These are phyloP conservation scores for Phytophthora cactorum DNA, from an alignment of 352 stramenopile species.

Conservation along the genomic window DNA sequence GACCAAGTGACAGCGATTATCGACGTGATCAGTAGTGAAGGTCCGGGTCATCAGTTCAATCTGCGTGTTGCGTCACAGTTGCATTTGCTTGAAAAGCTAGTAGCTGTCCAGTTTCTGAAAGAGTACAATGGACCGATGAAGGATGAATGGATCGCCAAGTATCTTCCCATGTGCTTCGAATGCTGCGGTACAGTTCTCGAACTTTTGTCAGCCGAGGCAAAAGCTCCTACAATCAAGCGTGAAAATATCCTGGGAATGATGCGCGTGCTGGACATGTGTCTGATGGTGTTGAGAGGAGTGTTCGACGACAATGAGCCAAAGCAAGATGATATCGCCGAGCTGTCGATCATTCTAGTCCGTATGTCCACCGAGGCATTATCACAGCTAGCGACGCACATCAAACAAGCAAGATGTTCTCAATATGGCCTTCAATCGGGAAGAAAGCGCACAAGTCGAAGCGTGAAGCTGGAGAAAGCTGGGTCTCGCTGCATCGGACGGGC, in stretches of 20 bases:
- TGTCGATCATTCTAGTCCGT: constrained; percentile 58
- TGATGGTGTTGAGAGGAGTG: constrained; percentile 60
- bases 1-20: constrained; percentile 49
- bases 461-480: constrained; percentile 22
- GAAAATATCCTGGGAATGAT: constrained; percentile 45
- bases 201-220: constrained; percentile 39
- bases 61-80: constrained; percentile 46
- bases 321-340: constrained; percentile 37
- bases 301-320: constrained; percentile 57
- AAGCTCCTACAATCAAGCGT: constrained; percentile 4
- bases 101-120: constrained; percentile 46
- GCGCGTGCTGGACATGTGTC: constrained; percentile 63
- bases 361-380: constrained; percentile 63
- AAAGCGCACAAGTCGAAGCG: constrained; percentile 11
- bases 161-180: constrained; percentile 69
- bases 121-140: constrained; percentile 50
- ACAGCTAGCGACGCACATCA: constrained; percentile 40
- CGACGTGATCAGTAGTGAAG: constrained; percentile 58
- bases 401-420: not conserved
- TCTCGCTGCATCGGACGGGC: constrained; percentile 21
- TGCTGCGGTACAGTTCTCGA: constrained; percentile 70
- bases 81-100: constrained; percentile 52
- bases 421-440: not conserved
- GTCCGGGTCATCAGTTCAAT: constrained; percentile 56
- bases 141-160: constrained; percentile 64